These are phyloP conservation scores for Podospora pseudopauciseta DNA, from an alignment of 495 filamentous ascomycete species.

Conservation along the genomic window DNA sequence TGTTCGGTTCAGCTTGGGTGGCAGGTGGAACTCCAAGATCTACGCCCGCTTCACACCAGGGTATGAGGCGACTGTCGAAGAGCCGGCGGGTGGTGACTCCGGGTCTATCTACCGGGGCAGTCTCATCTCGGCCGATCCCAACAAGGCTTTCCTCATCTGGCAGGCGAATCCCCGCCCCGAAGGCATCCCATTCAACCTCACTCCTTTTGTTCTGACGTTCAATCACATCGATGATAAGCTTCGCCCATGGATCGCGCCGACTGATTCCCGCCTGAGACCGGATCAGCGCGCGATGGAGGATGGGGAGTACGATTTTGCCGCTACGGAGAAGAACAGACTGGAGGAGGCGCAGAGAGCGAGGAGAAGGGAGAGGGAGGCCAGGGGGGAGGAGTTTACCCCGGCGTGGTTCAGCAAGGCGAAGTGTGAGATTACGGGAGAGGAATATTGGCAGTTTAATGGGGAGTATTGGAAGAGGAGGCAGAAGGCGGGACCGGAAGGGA, in stretches of 20 bases:
- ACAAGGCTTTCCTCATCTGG: constrained; percentile 87
- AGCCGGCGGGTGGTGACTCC: constrained; percentile 48
- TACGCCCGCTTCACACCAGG: constrained; percentile 91
- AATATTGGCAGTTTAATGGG: constrained; percentile 83
- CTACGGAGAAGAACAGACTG: constrained; percentile 87
- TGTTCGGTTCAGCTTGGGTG: constrained; percentile 82
- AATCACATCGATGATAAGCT: constrained; percentile 81
- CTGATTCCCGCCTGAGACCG: constrained; percentile 83
- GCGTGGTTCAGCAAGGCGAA: constrained; percentile 75
- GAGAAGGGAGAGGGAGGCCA: constrained; percentile 65
- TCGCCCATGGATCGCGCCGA: constrained; percentile 72
- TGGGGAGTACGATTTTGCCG: constrained; percentile 88
- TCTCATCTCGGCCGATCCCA: constrained; percentile 49
- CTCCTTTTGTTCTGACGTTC: constrained; percentile 90
- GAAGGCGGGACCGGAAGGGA: constrained; percentile 47
- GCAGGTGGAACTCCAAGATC: constrained; percentile 95
- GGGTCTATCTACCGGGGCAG: constrained; percentile 37
- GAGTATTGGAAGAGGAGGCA: constrained; percentile 78
- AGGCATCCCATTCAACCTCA: constrained; percentile 93
- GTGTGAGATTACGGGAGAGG: constrained; percentile 79
- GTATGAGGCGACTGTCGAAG: constrained; percentile 69
- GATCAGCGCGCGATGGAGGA: constrained; percentile 99
- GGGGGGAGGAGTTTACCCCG: constrained; percentile 76
- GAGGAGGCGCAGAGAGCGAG: constrained; percentile 89
- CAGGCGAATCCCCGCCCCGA: constrained; percentile 75